A percentile compares a stretch with the other conserved stretches of the same genome.
Conservation (phyloP, 108 stramenopile species). For the Mediolabrus comicus region DNA sequence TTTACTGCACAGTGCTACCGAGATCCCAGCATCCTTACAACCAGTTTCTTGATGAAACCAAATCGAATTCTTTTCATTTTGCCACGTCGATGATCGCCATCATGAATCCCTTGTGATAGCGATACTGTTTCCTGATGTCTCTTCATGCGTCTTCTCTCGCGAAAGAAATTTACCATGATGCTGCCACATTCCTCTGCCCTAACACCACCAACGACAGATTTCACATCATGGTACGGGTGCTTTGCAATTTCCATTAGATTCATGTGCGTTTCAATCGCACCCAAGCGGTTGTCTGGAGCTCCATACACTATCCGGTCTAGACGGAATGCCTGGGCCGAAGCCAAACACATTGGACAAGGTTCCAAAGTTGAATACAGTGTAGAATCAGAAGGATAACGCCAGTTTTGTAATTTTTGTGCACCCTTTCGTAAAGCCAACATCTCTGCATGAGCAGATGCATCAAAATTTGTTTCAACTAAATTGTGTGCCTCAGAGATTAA, state of each 20-base stretch:
- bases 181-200: conserved; percentile 55
- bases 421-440: conserved; percentile 68
- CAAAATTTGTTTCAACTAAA: conserved; percentile 66
- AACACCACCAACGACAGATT: conserved; percentile 63
- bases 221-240: conserved; percentile 84
- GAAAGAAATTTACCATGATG: conserved; percentile 77
- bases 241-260: conserved; percentile 56
- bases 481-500: conserved; percentile 76
- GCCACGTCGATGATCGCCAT: neutral
- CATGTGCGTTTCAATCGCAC: conserved; percentile 73
- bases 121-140: conserved; percentile 1
- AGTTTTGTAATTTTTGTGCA: conserved; percentile 56
- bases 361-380: conserved; percentile 87
- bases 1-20: neutral
- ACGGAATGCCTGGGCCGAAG: conserved; percentile 86
- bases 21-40: neutral
- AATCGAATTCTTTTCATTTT: neutral
- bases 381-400: conserved; percentile 69
- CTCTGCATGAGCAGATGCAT: conserved; percentile 92
- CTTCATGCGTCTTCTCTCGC: conserved; percentile 43
- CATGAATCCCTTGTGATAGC: neutral
- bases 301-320: conserved; percentile 78
- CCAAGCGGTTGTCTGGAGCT: conserved; percentile 76
- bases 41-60: neutral
- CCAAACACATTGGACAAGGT: conserved; percentile 88